phyloP scores from a whole-genome alignment of 2,329 filamentous ascomycete species.

The Nemania abortiva region DNA sequence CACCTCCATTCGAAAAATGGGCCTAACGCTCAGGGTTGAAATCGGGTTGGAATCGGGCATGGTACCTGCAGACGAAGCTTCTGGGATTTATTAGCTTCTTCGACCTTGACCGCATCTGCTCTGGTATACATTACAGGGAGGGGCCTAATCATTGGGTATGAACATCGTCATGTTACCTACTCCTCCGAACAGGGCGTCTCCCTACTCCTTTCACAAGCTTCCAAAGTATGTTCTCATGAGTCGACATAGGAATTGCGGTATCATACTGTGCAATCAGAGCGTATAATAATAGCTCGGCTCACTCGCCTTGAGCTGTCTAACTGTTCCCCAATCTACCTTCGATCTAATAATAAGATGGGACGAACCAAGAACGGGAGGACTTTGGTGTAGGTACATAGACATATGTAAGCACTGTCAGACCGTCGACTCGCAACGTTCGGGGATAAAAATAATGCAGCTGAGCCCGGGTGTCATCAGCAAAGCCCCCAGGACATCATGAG shows the following conservation, averaged over 20 bases:
- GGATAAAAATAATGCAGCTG: slow-evolving; percentile 38
- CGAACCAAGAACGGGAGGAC: not conserved
- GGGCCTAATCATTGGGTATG: slow-evolving; percentile 11
- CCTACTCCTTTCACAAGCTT: not conserved
- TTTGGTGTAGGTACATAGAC: not conserved
- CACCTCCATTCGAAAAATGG: slow-evolving; percentile 15
- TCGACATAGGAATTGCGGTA: not conserved
- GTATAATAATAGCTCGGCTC: not conserved
- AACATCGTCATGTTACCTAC: slow-evolving; percentile 15
- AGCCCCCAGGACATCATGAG: slow-evolving; percentile 3
- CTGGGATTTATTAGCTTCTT: slow-evolving; percentile 8
- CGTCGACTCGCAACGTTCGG: slow-evolving; percentile 9
- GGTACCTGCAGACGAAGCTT: slow-evolving; percentile 36
- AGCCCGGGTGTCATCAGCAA: slow-evolving; percentile 1
- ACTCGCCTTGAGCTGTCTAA: not conserved
- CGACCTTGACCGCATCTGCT: slow-evolving; percentile 20
- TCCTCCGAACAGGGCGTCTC: not conserved
- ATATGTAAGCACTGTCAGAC: slow-evolving; percentile 21
- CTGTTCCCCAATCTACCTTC: too few relatives aligned
- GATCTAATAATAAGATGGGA: too few relatives aligned
- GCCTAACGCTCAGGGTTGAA: slow-evolving; percentile 7
- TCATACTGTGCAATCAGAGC: not conserved
- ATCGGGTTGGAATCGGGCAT: slow-evolving; percentile 4
- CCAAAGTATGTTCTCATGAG: not conserved
- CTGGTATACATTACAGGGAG: slow-evolving; percentile 8